Conservation (phyloP, 306 rosid genomes). For the Cucumis sativus region DNA sequence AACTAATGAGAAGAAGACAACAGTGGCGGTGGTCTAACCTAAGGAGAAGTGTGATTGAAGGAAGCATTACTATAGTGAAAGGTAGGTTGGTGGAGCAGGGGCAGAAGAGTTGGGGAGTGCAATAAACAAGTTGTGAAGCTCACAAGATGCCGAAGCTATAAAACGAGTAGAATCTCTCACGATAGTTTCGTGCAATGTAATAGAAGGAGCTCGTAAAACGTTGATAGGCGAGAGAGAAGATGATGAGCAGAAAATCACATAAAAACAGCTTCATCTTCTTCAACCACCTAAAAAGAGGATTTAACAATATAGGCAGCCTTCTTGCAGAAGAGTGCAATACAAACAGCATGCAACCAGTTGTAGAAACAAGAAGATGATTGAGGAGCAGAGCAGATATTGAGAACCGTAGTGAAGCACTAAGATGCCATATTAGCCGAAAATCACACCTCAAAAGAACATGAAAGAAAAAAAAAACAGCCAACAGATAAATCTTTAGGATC, state of each 20-base stretch:
- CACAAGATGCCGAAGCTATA: not conserved
- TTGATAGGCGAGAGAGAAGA: conserved; percentile 11
- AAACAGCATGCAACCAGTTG: conserved; percentile 35
- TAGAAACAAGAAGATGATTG: conserved; percentile 44
- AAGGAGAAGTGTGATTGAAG: not conserved
- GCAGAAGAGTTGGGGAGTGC: not conserved
- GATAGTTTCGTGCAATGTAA: not conserved
- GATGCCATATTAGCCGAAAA: conserved; percentile 45
- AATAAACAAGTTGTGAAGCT: conserved; percentile 2
- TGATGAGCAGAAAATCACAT: conserved; percentile 19
- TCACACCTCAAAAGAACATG: conserved; percentile 55
- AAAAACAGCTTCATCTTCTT: conserved; percentile 27
- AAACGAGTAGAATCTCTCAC: not conserved
- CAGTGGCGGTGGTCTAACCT: not conserved
- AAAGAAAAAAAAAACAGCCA: conserved; percentile 37
- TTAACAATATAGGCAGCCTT: conserved; percentile 25
- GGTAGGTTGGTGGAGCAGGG: not conserved
- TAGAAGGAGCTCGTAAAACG: not conserved
- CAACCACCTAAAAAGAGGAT: conserved; percentile 27
- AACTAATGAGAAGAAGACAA: not conserved
- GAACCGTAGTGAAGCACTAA: conserved; percentile 21
- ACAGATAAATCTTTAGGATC: conserved; percentile 35
- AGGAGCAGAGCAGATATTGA: conserved; percentile 48
- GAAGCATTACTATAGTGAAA: not conserved
- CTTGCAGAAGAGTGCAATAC: conserved; percentile 22